Evolutionary conservation across 1,284 basidiomycete genomes (phyloP).

Genomic region (Irpex sp.): DNA sequence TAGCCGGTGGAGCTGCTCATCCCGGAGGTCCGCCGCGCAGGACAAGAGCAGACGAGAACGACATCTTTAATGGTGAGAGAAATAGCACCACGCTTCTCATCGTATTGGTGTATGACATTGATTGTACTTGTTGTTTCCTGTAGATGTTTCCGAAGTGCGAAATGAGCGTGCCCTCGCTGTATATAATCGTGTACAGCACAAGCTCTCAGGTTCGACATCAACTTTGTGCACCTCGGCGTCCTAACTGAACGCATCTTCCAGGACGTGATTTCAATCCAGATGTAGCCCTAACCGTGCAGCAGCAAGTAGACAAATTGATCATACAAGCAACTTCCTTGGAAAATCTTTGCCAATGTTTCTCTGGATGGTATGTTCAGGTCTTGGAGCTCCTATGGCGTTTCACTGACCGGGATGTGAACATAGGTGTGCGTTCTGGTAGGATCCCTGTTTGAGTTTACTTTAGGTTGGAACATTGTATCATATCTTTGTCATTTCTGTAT

Average conservation of each 20-base stretch:
- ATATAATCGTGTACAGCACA: conserved; percentile 90
- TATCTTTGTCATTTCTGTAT: neutral
- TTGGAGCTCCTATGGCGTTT: neutral
- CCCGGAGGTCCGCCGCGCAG: conserved; percentile 73
- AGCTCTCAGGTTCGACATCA: conserved; percentile 72
- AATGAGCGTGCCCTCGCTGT: conserved; percentile 89
- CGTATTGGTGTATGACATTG: conserved; percentile 8
- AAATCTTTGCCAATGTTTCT: conserved; percentile 94
- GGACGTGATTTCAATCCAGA: conserved; percentile 91
- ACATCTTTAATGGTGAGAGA: conserved; percentile 70
- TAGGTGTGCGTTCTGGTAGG: conserved; percentile 42
- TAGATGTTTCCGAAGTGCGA: conserved; percentile 80
- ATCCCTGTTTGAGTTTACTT: neutral
- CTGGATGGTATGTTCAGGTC: conserved; percentile 71
- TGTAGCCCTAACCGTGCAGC: conserved; percentile 63
- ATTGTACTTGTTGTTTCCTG: neutral
- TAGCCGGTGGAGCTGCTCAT: conserved; percentile 66
- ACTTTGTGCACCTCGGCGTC: neutral
- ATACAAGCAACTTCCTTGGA: conserved; percentile 88
- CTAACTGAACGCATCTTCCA: conserved; percentile 21
- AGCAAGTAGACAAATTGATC: conserved; percentile 90
- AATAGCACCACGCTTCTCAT: neutral
- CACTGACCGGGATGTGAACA: neutral
- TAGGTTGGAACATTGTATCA: neutral
- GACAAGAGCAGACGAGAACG: conserved; percentile 77